Percentiles rank a stretch among this genome's conserved stretches.
Evolutionary conservation across 768 basidiomycete genomes (phyloP).

Genomic region (Mycena olivaceomarginata): DNA sequence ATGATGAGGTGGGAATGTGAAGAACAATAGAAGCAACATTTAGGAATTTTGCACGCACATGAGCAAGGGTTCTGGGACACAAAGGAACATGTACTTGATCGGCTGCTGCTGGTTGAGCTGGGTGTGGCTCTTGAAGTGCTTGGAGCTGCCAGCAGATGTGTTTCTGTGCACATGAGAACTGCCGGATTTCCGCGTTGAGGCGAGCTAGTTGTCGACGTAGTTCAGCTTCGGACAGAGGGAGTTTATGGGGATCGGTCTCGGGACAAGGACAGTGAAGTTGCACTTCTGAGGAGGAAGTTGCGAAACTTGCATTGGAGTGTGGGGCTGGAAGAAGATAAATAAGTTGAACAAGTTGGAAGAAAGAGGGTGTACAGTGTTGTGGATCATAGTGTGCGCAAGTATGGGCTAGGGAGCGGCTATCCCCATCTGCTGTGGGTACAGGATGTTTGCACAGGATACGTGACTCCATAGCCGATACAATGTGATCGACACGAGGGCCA

Average conservation of each 20-base stretch:
- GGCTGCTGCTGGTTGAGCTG: neutral
- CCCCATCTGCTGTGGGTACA: no score
- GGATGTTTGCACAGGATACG: neutral
- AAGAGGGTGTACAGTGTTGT: no score
- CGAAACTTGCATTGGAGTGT: neutral
- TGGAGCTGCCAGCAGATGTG: neutral
- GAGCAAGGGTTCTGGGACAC: no score
- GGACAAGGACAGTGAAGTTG: neutral
- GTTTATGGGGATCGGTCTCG: neutral
- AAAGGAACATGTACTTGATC: neutral
- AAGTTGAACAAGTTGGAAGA: no score
- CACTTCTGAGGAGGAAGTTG: neutral
- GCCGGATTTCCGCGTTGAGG: neutral
- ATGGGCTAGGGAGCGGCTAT: neutral
- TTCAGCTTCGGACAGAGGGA: neutral
- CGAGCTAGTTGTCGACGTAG: neutral
- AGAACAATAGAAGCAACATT: neutral
- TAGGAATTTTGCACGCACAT: neutral
- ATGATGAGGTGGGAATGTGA: neutral
- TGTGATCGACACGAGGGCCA: conserved; percentile 10
- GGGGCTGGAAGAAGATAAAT: neutral
- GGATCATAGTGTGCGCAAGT: no score
- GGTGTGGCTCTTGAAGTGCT: neutral
- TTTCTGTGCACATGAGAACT: neutral
- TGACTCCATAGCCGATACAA: neutral